Evolutionary conservation across 2,329 filamentous ascomycete genomes (phyloP).

Genomic region (Alternaria burnsii): DNA sequence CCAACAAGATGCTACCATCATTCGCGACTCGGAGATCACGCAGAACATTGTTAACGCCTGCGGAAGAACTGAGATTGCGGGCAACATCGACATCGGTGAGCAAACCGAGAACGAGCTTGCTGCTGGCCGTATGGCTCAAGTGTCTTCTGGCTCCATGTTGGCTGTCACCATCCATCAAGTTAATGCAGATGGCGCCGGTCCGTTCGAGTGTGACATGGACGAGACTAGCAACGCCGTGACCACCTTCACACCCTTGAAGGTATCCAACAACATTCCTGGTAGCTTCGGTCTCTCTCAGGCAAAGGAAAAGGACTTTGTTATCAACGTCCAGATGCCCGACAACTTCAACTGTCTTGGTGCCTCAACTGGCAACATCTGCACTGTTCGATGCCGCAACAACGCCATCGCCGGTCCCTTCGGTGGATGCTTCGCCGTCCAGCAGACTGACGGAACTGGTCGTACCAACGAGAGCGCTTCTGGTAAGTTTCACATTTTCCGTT

Average conservation of each 20-base stretch:
- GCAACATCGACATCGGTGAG: conserved; percentile 52
- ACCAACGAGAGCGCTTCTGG: conserved; percentile 34
- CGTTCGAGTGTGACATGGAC: conserved; percentile 71
- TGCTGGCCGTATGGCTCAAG: conserved; percentile 40
- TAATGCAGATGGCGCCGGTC: conserved; percentile 71
- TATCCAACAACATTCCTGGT: conserved; percentile 68
- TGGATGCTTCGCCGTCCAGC: conserved; percentile 67
- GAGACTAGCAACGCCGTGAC: conserved; percentile 59
- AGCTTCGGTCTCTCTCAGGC: conserved; percentile 65
- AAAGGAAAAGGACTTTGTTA: conserved; percentile 65
- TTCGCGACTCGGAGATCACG: conserved; percentile 47
- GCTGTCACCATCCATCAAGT: conserved; percentile 62
- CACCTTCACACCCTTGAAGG: conserved; percentile 59
- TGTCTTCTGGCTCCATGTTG: conserved; percentile 36
- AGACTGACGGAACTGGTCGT: conserved; percentile 56
- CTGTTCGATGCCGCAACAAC: conserved; percentile 69
- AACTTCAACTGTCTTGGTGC: conserved; percentile 62
- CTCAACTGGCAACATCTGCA: conserved; percentile 67
- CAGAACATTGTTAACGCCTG: conserved; percentile 52
- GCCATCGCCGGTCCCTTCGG: conserved; percentile 70
- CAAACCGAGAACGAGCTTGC: conserved; percentile 50
- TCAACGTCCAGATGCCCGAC: conserved; percentile 65
- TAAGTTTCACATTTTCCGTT: conserved; percentile 27
- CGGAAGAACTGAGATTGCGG: conserved; percentile 47
- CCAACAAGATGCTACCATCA: conserved; percentile 50